Percentiles rank a stretch among this genome's conserved stretches.
Conservation (phyloP, 1,284 basidiomycete species). For the Takashimella koratensis region DNA sequence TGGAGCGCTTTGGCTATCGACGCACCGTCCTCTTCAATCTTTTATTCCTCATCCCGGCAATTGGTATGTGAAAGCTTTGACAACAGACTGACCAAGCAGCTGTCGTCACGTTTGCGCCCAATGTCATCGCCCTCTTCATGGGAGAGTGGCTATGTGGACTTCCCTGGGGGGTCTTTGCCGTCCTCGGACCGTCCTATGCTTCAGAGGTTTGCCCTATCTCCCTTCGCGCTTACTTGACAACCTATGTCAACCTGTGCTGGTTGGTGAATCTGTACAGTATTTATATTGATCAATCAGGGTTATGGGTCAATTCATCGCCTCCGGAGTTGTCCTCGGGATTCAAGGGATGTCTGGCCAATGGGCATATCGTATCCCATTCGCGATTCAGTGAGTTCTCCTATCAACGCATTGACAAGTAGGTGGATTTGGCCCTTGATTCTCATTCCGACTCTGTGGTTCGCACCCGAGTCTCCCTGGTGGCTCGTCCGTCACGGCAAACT, state of each 20-base stretch:
- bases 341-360: slow-evolving; percentile 9
- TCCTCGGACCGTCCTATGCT: slow-evolving; percentile 36
- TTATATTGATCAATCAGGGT: too few relatives aligned
- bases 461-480: slow-evolving; percentile 39
- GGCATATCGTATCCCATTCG: slow-evolving; percentile 31
- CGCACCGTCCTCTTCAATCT: slow-evolving; percentile 24
- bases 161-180: slow-evolving; percentile 33
- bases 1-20: slow-evolving; percentile 26
- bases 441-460: slow-evolving; percentile 17
- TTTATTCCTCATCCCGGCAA: slow-evolving; percentile 30
- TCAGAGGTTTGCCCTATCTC: slow-evolving; percentile 43
- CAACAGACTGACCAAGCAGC: too few relatives aligned
- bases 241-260: slow-evolving; percentile 48
- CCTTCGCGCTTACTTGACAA: slow-evolving; percentile 42
- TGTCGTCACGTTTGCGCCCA: slow-evolving; percentile 17
- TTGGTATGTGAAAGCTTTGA: slow-evolving; percentile 47
- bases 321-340: slow-evolving; percentile 28
- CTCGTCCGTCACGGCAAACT: slow-evolving; percentile 27
- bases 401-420: slow-evolving; percentile 9
- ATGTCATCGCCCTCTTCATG: slow-evolving; percentile 15
- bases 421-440: slow-evolving; percentile 46
- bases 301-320: slow-evolving; percentile 38
- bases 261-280: too few relatives aligned
- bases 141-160: slow-evolving; percentile 28
- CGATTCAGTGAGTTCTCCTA: too few relatives aligned